Base-by-base conservation (phyloP, 177 flowering plant species). In the Vitis hybrid region DNA sequence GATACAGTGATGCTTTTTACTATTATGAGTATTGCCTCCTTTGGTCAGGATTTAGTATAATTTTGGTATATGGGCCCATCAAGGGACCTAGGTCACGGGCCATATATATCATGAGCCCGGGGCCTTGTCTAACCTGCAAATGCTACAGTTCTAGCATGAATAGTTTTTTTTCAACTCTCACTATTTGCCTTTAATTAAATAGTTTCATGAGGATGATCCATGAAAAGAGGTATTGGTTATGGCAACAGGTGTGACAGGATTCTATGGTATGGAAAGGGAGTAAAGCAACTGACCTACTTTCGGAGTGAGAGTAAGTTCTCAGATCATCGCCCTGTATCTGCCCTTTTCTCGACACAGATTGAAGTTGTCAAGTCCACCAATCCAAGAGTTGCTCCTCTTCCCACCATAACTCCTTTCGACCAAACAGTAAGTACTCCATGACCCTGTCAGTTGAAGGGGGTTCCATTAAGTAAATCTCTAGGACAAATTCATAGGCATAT, bases 291-390 rank as follows among this genome's bases (percentile, higher is more conserved):
- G 6, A 81, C 85, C 48, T 92, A 92, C 70, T 72, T 80, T 56
- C 85, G 97, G 18, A 86, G 90, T 55, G 96, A 92, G 74, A 88
- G 86, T 64, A 88, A 81, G 78, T 89, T 91, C 74, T 91, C 92
- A 1, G 97, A 92, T 75, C 96, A 92, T 64, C 76, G 93, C n/a
- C 97, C 97, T 1, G 97, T 92, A 56, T 87, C 85, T 59, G 89
- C 92, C 21, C 82, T 85, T 27, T 90, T 90, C 78, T 79, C 87
- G 9, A 70, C 79, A 35, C 83, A 70, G 52, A 72, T 87, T 46
- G 90, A 87, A 69, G 78, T 81, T 16, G 9, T 74, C 19, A 70
- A 71, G 30, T 35, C 78, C 52, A 64, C 56, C 4, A 75, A 76
- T 71, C 69, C 75, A 35, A 68, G 65, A 58, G 49, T 46, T 54